phyloP scores from a whole-genome alignment of 352 stramenopile genomes.

The Phytophthora tubulina region DNA sequence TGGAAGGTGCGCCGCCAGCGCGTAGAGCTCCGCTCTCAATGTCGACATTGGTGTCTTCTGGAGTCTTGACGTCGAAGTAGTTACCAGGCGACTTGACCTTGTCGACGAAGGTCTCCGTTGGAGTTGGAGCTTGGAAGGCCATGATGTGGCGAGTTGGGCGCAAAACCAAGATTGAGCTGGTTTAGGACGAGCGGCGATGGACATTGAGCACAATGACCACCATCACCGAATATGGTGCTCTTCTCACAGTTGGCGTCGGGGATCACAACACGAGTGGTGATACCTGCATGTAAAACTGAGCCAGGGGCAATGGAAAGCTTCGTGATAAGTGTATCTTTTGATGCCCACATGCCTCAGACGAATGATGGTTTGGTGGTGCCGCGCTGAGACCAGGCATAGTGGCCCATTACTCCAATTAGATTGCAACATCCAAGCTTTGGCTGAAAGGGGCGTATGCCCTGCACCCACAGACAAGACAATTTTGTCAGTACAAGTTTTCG shows the following conservation, averaged over 20 bases:
- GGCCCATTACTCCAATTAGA: slow-evolving; percentile 9
- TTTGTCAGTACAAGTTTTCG: no score
- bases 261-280: slow-evolving; percentile 9
- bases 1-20: slow-evolving; percentile 28
- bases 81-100: slow-evolving; percentile 21
- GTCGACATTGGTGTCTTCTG: slow-evolving; percentile 17
- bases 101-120: background rate
- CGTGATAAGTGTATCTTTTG: slow-evolving; percentile 9
- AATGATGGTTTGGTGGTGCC: slow-evolving; percentile 11
- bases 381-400: slow-evolving; percentile 6
- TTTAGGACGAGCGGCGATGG: background rate
- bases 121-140: slow-evolving; percentile 25
- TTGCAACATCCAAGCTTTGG: background rate
- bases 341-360: slow-evolving; percentile 12
- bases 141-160: slow-evolving; percentile 13
- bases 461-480: no score
- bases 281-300: background rate
- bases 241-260: background rate
- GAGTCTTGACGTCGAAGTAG: slow-evolving; percentile 33
- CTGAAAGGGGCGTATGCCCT: no score
- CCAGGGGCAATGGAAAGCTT: background rate
- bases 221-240: background rate
- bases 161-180: slow-evolving; percentile 22
- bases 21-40: slow-evolving; percentile 36
- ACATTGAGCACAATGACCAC: slow-evolving; percentile 1